phyloP scores from a whole-genome alignment of 2,329 filamentous ascomycete genomes.

The Mariannaea sp. region DNA sequence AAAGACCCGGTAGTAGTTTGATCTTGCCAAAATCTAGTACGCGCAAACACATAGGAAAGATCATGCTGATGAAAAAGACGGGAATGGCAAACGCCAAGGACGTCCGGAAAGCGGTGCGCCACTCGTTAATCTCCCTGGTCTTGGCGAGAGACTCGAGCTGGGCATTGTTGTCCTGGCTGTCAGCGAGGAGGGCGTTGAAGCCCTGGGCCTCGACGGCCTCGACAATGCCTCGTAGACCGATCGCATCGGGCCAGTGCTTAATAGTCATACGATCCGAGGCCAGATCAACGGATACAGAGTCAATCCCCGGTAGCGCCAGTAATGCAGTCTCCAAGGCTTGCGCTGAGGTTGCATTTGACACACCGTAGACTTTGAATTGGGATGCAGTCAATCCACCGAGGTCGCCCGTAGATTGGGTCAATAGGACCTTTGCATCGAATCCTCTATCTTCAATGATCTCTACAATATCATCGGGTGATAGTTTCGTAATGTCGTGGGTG shows the following conservation, averaged over 20 bases:
- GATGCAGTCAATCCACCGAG: constrained; percentile 64
- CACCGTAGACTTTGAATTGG: constrained; percentile 84
- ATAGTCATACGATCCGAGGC: constrained; percentile 76
- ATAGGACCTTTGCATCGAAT: constrained; percentile 84
- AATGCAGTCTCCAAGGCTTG: constrained; percentile 72
- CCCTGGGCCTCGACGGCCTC: constrained; percentile 80
- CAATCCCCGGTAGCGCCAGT: constrained; percentile 69
- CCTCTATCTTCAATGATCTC: constrained; percentile 88
- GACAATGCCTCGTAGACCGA: constrained; percentile 82
- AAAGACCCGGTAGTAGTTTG: constrained; percentile 73
- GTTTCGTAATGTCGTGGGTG: constrained; percentile 74
- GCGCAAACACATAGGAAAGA: constrained; percentile 84
- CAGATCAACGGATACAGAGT: constrained; percentile 73
- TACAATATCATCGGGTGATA: constrained; percentile 74
- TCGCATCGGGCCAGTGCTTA: constrained; percentile 70
- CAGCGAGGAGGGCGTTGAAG: constrained; percentile 86
- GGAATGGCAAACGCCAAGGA: constrained; percentile 84
- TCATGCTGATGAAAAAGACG: constrained; percentile 91
- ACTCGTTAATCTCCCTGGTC: constrained; percentile 94
- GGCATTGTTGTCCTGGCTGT: constrained; percentile 94
- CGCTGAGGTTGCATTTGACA: constrained; percentile 73
- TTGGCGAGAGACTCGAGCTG: constrained; percentile 96
- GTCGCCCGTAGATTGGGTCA: constrained; percentile 66
- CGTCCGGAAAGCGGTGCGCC: constrained; percentile 78
- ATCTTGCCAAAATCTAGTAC: constrained; percentile 76